Base-by-base conservation (phyloP, 495 filamentous ascomycete genomes). In the Podospora appendiculata region DNA sequence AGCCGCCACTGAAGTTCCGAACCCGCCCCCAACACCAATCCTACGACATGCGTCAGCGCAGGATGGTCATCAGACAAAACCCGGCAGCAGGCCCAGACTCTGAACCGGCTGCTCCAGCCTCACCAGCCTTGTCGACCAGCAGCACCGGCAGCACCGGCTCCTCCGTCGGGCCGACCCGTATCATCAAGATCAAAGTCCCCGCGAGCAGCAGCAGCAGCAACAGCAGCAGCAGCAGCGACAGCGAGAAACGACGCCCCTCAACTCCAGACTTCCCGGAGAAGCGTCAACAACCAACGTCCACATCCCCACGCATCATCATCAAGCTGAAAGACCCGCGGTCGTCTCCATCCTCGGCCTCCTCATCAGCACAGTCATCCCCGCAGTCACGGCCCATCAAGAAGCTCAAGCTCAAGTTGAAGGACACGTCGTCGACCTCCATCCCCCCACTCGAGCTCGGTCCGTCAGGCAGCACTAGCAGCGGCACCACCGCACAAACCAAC, bases 161-260 rank as follows among this genome's bases (percentile, higher is more conserved):
- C 35, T 56, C 56, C 0, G 43, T 42, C 18, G 47, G 58, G 18
- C 48, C 52, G 2, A 57, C 47, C 11, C 52, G 52, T 3, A 50
- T 61, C 35, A 63, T 61, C 50, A 61, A 52, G 51, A 57, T 63
- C 42, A 43, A 50, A 14, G 41, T 61, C 13, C 41, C 52, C 7
- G 17, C 34, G 12, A 44, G 51, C 42, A 32, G n/a, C 40, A 13
- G 41, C 33, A 41, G 42, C 32, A 34, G 38, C 32, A 41, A 19
- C 43, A 18, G 32, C 14, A 54, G 48, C 40, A 36, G 48, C 45
- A 57, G 55, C 48, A 38, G 35, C 25, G 25, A 12, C 32, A 34
- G 45, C 36, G 25, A 25, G 25, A 25, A 25, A 25, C 2, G 25
- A 25, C 25, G 25, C 25, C 25, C 2, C 25, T 2, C 25, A 51